Evolutionary conservation across 2,329 filamentous ascomycete species (phyloP), one percentile per base, ranked within the genome.

Genomic region (Dactylella cylindrospora): DNA sequence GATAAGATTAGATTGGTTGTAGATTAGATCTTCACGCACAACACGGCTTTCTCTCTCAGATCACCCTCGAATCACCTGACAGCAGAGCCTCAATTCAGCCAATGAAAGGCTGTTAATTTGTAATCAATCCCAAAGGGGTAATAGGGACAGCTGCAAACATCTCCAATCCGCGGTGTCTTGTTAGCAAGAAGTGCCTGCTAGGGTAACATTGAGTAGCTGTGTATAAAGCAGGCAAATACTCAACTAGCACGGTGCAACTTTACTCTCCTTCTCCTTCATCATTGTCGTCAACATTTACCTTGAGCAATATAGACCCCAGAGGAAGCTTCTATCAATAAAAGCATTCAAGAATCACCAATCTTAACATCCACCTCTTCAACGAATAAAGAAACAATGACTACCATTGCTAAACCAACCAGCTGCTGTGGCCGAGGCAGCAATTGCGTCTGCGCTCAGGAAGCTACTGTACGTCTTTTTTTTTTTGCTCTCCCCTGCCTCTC

Each of bases 1-100:
- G 17, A 47, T 54, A 50, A 54, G 53, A 47, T 47, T 35, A 54
- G 57, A 62, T 62, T 54, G 54, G 57, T 54, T 61, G 25, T 3
- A 7, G 52, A 57, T 60, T 40, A 44, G 45, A 60, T 60, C 23
- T 2, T n/a, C n/a, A n/a, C n/a, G n/a, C n/a, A n/a, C n/a, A n/a
- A n/a, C n/a, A n/a, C n/a, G 26, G 12, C n/a, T 31, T n/a, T 31
- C 3, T n/a, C n/a, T n/a, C n/a, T n/a, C n/a, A n/a, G n/a, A 44
- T 6, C 20, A 22, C 15, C 25, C n/a, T 5, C 22, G 5, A 44
- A 6, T 25, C 25, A 41, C 35, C 33, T 39, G 35, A 40, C 47
- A 19, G 26, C 8, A 19, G 5, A 22, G n/a, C 28, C 12, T 1
- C 3, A 15, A 3, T 13, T 8, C 17, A 45, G 19, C 57, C 57